These are phyloP conservation scores for Tarenaya hassleriana DNA, from an alignment of 345 rosid genomes.

Conservation along the genomic window DNA sequence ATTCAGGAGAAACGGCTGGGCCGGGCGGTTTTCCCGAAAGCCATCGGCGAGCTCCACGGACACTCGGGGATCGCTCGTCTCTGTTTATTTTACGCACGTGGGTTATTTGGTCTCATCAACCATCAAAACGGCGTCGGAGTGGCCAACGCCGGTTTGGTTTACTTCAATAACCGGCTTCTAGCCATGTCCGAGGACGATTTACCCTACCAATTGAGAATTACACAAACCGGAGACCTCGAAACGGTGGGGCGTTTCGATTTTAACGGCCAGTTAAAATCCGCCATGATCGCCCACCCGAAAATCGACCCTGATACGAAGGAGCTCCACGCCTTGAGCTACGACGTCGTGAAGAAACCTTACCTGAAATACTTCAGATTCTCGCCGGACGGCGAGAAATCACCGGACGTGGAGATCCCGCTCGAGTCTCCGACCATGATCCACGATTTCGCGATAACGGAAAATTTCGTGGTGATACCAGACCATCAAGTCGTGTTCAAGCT, in stretches of 20 bases:
- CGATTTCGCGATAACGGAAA: slow-evolving; percentile 86
- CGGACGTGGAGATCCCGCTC: slow-evolving; percentile 65
- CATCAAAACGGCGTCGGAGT: slow-evolving; percentile 65
- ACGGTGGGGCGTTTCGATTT: slow-evolving; percentile 68
- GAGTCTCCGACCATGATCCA: slow-evolving; percentile 90
- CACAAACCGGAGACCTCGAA: slow-evolving; percentile 56
- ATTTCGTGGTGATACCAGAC: slow-evolving; percentile 79
- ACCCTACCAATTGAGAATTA: slow-evolving; percentile 64
- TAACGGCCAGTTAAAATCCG: slow-evolving; percentile 47
- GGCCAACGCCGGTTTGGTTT: slow-evolving; percentile 82
- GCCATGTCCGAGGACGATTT: slow-evolving; percentile 94
- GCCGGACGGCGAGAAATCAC: slow-evolving; percentile 53
- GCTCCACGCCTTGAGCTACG: slow-evolving; percentile 72
- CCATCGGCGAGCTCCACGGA: slow-evolving; percentile 88
- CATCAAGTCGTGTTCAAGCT: slow-evolving; percentile 93
- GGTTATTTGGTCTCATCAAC: slow-evolving; percentile 55
- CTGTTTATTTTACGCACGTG: slow-evolving; percentile 60
- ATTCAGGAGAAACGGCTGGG: slow-evolving; percentile 42
- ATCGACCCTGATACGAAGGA: slow-evolving; percentile 67
- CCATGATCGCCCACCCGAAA: slow-evolving; percentile 97
- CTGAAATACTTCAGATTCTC: slow-evolving; percentile 67
- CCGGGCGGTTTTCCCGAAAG: slow-evolving; percentile 74
- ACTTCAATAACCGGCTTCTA: slow-evolving; percentile 61
- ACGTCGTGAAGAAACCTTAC: slow-evolving; percentile 66
- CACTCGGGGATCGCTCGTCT: slow-evolving; percentile 75